phyloP scores from a whole-genome alignment of 2,329 filamentous ascomycete species.

The Monilinia laxa region DNA sequence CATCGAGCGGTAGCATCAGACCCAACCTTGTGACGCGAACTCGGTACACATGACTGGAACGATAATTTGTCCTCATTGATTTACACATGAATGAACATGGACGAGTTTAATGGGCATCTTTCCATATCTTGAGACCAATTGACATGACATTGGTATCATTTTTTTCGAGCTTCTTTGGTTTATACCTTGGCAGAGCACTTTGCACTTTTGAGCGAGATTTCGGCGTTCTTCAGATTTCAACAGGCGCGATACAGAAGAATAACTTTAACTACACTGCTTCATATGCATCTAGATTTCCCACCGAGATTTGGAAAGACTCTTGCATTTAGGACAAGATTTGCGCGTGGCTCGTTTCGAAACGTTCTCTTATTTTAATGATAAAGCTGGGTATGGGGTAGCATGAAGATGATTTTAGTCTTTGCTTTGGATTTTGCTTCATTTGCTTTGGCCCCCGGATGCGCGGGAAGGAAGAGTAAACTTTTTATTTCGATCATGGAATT shows the following conservation, averaged over 20 bases:
- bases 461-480: conserved; percentile 23
- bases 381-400: conserved; percentile 21
- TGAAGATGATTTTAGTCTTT: conserved; percentile 23
- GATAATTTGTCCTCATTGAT: conserved; percentile 25
- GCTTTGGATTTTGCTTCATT: conserved; percentile 24
- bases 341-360: conserved; percentile 19
- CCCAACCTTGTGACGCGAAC: conserved; percentile 1
- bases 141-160: conserved; percentile 25
- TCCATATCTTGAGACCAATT: conserved; percentile 23
- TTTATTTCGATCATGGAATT: conserved; percentile 23
- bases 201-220: conserved; percentile 33
- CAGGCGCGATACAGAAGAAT: conserved; percentile 19
- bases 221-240: conserved; percentile 22
- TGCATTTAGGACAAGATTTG: conserved; percentile 25
- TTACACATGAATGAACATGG: conserved; percentile 33
- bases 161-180: conserved; percentile 25
- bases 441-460: conserved; percentile 20
- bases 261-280: conserved; percentile 23
- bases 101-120: conserved; percentile 37
- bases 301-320: conserved; percentile 24
- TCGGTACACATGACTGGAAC: conserved; percentile 22
- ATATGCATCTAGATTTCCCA: conserved; percentile 30
- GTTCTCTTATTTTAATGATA: conserved; percentile 26
- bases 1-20: conserved; percentile 1
- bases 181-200: conserved; percentile 28